phyloP scores from a whole-genome alignment of 345 rosid genomes.

The Populus euphratica region DNA sequence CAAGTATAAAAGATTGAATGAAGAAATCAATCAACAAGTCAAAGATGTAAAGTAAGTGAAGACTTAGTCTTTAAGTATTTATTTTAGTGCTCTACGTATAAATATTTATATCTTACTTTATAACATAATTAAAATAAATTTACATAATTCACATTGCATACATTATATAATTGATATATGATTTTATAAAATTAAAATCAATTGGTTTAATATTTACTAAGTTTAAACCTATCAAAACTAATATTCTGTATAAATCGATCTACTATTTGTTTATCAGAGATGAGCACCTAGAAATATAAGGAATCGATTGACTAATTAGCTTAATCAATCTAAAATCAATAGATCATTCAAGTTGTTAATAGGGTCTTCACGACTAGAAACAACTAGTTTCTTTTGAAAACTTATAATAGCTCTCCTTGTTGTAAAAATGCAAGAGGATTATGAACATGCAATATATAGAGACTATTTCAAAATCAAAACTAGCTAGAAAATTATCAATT shows the following conservation, averaged over 20 bases:
- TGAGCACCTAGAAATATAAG: accelerated
- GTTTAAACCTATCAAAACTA: no score
- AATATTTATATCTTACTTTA: no score
- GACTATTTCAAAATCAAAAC: background rate
- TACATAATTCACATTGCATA: no score
- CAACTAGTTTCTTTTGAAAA: background rate
- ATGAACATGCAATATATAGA: background rate
- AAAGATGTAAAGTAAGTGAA: no score
- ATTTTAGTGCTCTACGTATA: no score
- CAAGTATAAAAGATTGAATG: no score
- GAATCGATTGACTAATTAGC: accelerated
- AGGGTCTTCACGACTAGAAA: accelerated
- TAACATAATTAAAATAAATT: no score
- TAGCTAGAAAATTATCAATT: background rate
- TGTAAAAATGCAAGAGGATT: background rate
- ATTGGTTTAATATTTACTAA: no score
- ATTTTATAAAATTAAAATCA: no score
- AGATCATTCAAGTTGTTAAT: accelerated
- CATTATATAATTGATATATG: no score
- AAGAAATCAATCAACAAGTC: no score
- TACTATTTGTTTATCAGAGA: accelerated
- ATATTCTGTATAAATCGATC: accelerated
- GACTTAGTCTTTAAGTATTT: no score
- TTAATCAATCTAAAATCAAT: accelerated
- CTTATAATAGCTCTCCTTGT: background rate